These are phyloP conservation scores for Laetiporus sulphureus DNA, from an alignment of 1,284 basidiomycete genomes.

Conservation along the genomic window DNA sequence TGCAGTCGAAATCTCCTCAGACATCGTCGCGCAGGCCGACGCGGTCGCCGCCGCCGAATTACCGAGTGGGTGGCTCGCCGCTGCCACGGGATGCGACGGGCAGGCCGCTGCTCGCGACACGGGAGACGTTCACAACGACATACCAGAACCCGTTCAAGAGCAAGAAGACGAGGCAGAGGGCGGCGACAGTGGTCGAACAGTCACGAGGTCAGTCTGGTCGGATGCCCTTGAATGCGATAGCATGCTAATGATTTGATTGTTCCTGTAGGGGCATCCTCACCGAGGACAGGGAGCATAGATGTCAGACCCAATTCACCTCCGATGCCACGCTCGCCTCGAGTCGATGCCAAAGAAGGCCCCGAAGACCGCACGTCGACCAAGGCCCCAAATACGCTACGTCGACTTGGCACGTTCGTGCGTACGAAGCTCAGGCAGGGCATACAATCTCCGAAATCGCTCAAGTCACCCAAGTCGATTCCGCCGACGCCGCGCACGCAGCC, in stretches of 20 bases:
- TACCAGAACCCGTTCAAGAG: conserved; percentile 7
- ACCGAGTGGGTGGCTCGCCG: background rate
- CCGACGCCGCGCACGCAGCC: conserved; percentile 32
- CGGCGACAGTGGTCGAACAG: too few species aligned
- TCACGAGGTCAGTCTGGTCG: background rate
- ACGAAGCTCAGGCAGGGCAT: too few species aligned
- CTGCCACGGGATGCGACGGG: background rate
- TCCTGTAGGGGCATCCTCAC: background rate
- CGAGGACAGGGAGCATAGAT: background rate
- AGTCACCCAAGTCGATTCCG: conserved; percentile 6
- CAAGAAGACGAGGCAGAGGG: background rate
- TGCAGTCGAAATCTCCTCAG: background rate
- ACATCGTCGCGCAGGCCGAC: background rate
- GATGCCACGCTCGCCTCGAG: background rate
- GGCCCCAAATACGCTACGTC: background rate
- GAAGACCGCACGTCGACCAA: background rate
- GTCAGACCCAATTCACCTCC: background rate
- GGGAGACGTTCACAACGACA: background rate
- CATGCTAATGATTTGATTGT: background rate
- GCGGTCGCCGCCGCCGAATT: background rate
- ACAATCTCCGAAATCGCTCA: background rate
- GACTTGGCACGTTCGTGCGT: background rate
- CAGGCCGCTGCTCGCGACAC: background rate
- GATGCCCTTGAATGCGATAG: background rate
- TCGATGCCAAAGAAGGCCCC: background rate